Percentiles rank a stretch among this genome's conserved stretches.
Evolutionary conservation across 495 filamentous ascomycete species (phyloP).

Genomic region (Rhypophila decipiens): DNA sequence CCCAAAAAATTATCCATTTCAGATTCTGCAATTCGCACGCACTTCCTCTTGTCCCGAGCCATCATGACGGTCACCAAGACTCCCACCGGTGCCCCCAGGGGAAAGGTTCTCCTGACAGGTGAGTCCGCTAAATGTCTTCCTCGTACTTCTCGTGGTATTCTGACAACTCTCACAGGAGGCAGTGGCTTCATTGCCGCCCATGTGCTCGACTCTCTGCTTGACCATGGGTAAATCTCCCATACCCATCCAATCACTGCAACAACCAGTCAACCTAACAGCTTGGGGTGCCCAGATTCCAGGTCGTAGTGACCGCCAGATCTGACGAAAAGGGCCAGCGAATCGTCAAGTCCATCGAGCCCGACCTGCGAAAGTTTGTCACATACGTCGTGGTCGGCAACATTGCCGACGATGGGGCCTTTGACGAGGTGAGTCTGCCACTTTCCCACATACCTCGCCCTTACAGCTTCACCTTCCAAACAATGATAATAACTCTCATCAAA

Average conservation of each 20-base stretch:
- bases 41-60: background rate
- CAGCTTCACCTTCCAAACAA: too few species aligned
- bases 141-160: background rate
- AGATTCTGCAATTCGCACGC: background rate
- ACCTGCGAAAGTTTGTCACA: slow-evolving; percentile 10
- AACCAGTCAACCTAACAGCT: background rate
- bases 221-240: slow-evolving; percentile 15
- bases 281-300: slow-evolving; percentile 20
- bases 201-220: slow-evolving; percentile 27
- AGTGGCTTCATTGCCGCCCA: slow-evolving; percentile 39
- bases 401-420: slow-evolving; percentile 26
- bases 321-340: slow-evolving; percentile 32
- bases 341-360: slow-evolving; percentile 20
- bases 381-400: slow-evolving; percentile 33
- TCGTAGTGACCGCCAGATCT: slow-evolving; percentile 35
- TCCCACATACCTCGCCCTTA: background rate
- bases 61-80: slow-evolving; percentile 3
- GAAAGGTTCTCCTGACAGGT: slow-evolving; percentile 27
- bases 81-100: background rate
- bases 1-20: background rate
- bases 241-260: background rate
- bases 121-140: too few species aligned
- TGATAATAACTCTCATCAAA: background rate
- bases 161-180: slow-evolving; percentile 21
- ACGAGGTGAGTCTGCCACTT: slow-evolving; percentile 16